These are phyloP conservation scores for Rhizophora apiculata DNA, from an alignment of 345 rosid species.

Conservation along the genomic window DNA sequence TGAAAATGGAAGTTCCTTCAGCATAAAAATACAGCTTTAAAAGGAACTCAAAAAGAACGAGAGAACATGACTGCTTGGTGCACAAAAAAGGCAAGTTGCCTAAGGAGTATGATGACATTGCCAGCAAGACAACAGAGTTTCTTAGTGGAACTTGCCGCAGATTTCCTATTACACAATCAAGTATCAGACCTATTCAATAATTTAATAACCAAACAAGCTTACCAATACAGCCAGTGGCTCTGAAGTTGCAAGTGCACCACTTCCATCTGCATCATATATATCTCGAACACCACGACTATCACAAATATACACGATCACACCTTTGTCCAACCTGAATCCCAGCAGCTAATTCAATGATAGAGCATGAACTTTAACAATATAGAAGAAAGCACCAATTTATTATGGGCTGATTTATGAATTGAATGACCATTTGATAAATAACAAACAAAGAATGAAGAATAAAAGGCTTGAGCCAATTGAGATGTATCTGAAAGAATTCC, in stretches of 20 bases:
- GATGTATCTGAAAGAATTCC: too few relatives aligned
- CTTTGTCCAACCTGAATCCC: constrained; percentile 81
- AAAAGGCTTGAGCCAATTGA: too few relatives aligned
- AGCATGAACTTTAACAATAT: neutral
- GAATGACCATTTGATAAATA: too few relatives aligned
- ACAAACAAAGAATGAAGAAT: too few relatives aligned
- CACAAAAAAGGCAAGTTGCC: neutral
- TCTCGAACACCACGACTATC: constrained; percentile 87
- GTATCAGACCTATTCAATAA: neutral
- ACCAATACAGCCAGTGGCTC: constrained; percentile 90
- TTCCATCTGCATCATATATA: constrained; percentile 89
- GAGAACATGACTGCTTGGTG: neutral
- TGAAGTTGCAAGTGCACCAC: constrained; percentile 63
- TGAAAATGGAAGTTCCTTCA: neutral
- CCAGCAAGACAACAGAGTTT: neutral
- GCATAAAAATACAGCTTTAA: too few relatives aligned
- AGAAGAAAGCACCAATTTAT: neutral
- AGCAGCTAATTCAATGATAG: constrained; percentile 8
- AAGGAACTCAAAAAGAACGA: neutral
- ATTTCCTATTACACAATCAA: too few relatives aligned
- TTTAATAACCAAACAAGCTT: constrained; percentile 11
- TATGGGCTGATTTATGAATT: too few relatives aligned
- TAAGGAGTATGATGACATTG: neutral
- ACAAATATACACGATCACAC: constrained; percentile 87
- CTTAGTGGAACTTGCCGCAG: too few relatives aligned